Evolutionary conservation across 345 rosid species (phyloP).

Genomic region (Eucalyptus tenuipes): DNA sequence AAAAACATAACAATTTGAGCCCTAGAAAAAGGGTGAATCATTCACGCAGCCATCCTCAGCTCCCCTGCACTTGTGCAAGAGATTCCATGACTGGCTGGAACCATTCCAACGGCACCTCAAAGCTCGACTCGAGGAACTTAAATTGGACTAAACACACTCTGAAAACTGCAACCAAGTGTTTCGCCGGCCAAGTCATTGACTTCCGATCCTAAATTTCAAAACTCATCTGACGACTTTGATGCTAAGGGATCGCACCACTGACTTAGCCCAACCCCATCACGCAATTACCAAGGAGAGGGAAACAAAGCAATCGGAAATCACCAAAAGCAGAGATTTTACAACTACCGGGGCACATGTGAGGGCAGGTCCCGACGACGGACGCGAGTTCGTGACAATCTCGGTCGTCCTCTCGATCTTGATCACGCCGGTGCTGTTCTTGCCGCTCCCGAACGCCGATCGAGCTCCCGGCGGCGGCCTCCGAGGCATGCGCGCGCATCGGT

Average conservation of each 20-base stretch:
- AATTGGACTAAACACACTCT: background rate
- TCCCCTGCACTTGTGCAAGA: background rate
- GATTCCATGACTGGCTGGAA: background rate
- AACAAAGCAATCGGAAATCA: background rate
- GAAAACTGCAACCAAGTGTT: background rate
- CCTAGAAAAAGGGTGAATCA: background rate
- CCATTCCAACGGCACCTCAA: background rate
- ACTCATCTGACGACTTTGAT: background rate
- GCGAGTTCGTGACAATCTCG: background rate
- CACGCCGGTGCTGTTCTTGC: background rate
- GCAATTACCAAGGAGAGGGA: background rate
- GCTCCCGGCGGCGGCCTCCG: background rate
- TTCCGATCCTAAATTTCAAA: background rate
- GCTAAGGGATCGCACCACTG: background rate
- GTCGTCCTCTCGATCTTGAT: background rate
- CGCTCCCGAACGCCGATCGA: background rate
- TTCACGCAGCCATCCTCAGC: background rate
- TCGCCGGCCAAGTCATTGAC: background rate
- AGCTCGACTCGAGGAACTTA: background rate
- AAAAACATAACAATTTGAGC: background rate
- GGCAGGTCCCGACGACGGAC: slow-evolving; percentile 57
- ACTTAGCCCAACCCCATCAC: background rate
- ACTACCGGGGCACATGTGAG: slow-evolving; percentile 85
- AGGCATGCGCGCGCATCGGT: background rate
- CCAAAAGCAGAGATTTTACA: background rate